Percentiles rank a stretch among this genome's conserved stretches.
Conservation (phyloP, 2,329 filamentous ascomycete genomes). For the Zelopaecilomyces penicillatus region DNA sequence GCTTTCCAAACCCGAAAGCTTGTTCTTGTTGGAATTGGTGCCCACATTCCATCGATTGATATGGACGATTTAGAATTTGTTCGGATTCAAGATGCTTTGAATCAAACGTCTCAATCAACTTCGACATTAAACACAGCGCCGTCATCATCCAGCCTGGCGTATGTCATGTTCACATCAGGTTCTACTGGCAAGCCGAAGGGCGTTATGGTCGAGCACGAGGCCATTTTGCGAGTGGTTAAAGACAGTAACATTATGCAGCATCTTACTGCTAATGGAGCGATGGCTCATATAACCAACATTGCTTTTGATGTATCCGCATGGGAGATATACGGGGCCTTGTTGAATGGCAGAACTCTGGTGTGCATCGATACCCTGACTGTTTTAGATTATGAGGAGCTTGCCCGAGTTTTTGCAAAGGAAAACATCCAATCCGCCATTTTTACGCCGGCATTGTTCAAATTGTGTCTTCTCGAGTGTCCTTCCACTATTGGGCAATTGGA, state of each 20-base stretch:
- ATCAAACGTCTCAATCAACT: not conserved
- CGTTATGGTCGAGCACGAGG: not conserved
- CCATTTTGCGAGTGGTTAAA: not conserved
- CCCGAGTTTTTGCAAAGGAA: not conserved
- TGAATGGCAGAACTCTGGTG: not conserved
- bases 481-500: slow-evolving; percentile 7
- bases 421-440: not conserved
- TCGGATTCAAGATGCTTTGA: not conserved
- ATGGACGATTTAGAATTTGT: not conserved
- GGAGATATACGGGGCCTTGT: not conserved
- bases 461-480: slow-evolving; percentile 5
- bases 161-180: slow-evolving; percentile 1
- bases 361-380: not conserved
- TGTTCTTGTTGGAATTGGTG: not conserved
- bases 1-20: not conserved
- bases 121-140: not conserved
- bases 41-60: not conserved
- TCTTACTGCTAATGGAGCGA: not conserved
- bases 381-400: not conserved
- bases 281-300: not conserved
- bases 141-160: not conserved
- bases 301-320: slow-evolving; percentile 1
- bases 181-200: slow-evolving; percentile 1
- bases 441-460: not conserved
- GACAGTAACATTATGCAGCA: not conserved